Evolutionary conservation across 2,329 filamentous ascomycete genomes (phyloP).

Genomic region (Fusarium phyllophilum): DNA sequence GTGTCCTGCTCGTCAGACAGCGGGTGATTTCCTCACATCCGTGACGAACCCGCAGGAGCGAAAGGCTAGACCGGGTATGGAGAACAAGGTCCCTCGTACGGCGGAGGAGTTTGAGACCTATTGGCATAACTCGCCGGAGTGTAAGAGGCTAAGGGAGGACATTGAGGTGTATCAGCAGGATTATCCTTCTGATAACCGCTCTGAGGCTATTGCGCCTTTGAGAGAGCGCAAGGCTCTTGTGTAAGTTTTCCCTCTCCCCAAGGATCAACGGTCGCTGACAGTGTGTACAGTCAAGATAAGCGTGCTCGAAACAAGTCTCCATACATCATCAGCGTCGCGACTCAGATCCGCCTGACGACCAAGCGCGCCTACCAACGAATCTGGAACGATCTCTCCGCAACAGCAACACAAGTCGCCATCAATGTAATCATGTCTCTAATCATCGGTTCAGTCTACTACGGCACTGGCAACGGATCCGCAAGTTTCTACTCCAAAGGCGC

Average conservation of each 20-base stretch:
- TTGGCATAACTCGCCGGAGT: conserved; percentile 60
- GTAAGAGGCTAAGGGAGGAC: conserved; percentile 54
- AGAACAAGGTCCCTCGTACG: conserved; percentile 71
- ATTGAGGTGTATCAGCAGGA: conserved; percentile 62
- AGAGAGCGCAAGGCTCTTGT: conserved; percentile 58
- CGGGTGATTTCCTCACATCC: conserved; percentile 75
- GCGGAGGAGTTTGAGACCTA: conserved; percentile 72
- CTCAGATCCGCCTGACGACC: conserved; percentile 64
- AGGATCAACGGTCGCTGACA: neutral
- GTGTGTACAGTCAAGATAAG: conserved; percentile 56
- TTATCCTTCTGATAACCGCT: conserved; percentile 54
- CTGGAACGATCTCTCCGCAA: conserved; percentile 61
- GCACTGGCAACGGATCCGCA: conserved; percentile 58
- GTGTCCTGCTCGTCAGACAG: conserved; percentile 74
- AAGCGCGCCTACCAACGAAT: conserved; percentile 63
- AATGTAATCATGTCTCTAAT: conserved; percentile 68
- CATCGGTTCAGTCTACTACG: conserved; percentile 69
- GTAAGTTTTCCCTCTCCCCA: neutral
- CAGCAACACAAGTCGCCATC: conserved; percentile 56
- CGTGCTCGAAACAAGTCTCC: conserved; percentile 65
- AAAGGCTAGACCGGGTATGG: conserved; percentile 64
- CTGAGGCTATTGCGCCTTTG: conserved; percentile 53
- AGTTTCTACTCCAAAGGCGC: conserved; percentile 66
- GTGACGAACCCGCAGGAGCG: conserved; percentile 73
- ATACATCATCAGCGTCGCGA: conserved; percentile 65